Evolutionary conservation across 108 stramenopile species (phyloP).

Genomic region (Ochromonas danica): DNA sequence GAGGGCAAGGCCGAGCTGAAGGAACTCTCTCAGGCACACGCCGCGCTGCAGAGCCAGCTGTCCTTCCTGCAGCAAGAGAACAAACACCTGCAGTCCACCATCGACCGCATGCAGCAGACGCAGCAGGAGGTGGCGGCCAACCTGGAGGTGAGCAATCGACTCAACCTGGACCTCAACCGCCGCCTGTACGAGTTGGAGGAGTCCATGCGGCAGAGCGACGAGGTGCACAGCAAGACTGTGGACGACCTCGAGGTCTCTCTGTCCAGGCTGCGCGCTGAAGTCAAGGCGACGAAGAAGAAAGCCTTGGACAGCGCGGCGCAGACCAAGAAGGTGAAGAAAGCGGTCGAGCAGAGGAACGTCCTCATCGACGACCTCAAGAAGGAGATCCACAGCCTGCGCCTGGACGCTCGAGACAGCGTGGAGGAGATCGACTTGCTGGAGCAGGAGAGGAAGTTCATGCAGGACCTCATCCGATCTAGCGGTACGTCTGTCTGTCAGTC

Average conservation of each 20-base stretch:
- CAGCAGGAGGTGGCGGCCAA: not conserved
- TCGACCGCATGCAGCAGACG: not conserved
- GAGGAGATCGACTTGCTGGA: not conserved
- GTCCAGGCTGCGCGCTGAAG: not conserved
- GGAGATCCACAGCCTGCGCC: not conserved
- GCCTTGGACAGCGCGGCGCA: not conserved
- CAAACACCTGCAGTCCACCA: not conserved
- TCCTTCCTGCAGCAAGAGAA: not conserved
- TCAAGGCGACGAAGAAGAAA: not conserved
- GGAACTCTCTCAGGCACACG: not conserved
- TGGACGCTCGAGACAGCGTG: not conserved
- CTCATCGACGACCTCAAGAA: not conserved
- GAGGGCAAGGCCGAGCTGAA: not conserved
- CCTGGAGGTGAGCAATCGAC: not conserved
- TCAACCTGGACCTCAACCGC: not conserved
- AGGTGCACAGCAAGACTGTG: not conserved
- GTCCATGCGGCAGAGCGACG: not conserved
- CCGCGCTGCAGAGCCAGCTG: not conserved
- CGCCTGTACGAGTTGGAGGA: not conserved
- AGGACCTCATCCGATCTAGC: not conserved
- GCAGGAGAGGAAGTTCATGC: not conserved
- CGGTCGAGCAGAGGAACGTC: not conserved
- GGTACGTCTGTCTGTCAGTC: too few species aligned
- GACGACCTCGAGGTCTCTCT: not conserved
- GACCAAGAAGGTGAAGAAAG: not conserved